Evolutionary conservation across 1,284 basidiomycete species (phyloP), one percentile per base, ranked within the genome.

Genomic region (Xerocomus amazonicus): DNA sequence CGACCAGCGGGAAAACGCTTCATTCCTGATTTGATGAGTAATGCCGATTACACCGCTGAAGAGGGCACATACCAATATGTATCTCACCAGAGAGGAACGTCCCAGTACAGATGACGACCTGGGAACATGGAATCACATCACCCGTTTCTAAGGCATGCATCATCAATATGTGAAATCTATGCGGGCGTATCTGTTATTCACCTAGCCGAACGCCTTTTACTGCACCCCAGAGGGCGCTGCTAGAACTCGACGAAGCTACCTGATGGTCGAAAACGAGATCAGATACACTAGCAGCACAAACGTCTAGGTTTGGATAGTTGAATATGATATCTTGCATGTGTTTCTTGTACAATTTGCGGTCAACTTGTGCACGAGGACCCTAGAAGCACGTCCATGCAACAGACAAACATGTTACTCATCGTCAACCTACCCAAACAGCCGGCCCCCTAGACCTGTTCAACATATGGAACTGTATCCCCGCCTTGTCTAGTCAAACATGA

Each of bases 61-160:
- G 45, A 47, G 17, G 19, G 9, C 19, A 56, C 65, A 19, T 54
- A 84, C 90, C 92, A 35, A 95, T 86, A 61, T 95, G 91, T 45
- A 94, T 92, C 68, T 92, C 86, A 13, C 90, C 92, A 3, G 86
- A 85, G 13, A 96, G 76, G 63, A 96, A 96, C 0, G 92, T 96
- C 10, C 92, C 92, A 0, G 92, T 95, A 56, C 91, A 92, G 17
- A 95, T 79, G 27, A 95, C 86, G 6, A 93, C 85, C 57, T 89
- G 81, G 3, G 84, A 84, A 59, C 91, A 94, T 8, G 71, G 70
- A 32, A 95, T 82, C 9, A 82, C 61, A 43, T 92, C 85, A n/a
- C 91, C 90, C 0, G 78, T 76, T 31, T 90, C 88, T 88, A 62
- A n/a, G 10, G 36, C 26, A 39, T 34, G 10, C 28, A 23, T 17